Percentiles rank a stretch among this genome's conserved stretches.
Conservation (phyloP, 305 asterid species). For the Solanum chacoense region DNA sequence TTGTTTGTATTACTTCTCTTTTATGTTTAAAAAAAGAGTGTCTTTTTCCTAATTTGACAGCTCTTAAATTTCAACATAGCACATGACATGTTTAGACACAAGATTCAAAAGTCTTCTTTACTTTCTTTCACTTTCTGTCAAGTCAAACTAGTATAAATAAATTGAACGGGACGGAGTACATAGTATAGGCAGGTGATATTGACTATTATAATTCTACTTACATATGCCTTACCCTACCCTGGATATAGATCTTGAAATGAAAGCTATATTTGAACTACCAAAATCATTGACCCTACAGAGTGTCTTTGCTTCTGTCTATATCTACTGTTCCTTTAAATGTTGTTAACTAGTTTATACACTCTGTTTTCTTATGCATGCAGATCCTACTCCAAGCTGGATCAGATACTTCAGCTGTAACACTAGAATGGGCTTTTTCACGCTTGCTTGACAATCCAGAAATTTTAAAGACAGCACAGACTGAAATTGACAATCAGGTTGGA, state of each 20-base stretch:
- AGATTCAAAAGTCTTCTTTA: neutral
- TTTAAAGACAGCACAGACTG: constrained; percentile 17
- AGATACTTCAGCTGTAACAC: constrained; percentile 27
- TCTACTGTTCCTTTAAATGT: neutral
- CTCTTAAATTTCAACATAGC: neutral
- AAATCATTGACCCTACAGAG: neutral
- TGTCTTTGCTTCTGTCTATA: neutral
- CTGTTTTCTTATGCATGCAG: neutral
- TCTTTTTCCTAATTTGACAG: neutral
- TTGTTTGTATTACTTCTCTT: neutral
- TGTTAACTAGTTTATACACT: neutral
- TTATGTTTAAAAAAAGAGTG: neutral
- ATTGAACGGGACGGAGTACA: neutral
- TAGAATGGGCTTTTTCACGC: constrained; percentile 35
- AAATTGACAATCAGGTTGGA: constrained; percentile 26
- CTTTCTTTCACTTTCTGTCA: neutral
- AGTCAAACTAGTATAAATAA: neutral
- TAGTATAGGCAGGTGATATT: neutral
- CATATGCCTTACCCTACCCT: neutral
- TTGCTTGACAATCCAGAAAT: constrained; percentile 28
- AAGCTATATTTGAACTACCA: neutral
- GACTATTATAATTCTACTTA: neutral
- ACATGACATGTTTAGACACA: neutral
- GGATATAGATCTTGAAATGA: neutral
- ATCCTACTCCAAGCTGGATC: constrained; percentile 22